Base-by-base conservation (phyloP, 1,284 basidiomycete genomes). In the Somion occarium region DNA sequence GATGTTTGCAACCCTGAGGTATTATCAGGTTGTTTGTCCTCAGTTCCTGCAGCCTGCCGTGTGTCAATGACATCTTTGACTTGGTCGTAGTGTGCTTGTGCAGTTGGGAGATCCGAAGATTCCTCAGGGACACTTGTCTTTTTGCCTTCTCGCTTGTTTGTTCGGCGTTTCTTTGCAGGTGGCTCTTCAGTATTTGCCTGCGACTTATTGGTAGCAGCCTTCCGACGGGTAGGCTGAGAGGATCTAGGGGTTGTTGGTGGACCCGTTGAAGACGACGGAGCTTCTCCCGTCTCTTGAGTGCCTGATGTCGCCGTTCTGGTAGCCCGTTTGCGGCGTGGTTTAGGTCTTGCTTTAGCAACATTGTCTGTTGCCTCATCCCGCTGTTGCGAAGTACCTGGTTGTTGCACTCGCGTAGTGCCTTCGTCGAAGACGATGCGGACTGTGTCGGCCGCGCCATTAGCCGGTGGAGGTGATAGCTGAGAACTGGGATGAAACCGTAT, bases 311-410 rank as follows among this genome's bases (percentile, higher is more conserved):
- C 26, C 13, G 27, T 24, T 18, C 43, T 22, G 4, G 25, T 24
- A 38, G 43, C 44, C 19, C 43, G 48, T 44, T 55, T 55, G 34
- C 44, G 50, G 37, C 50, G 47, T n/a, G 53, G 46, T 27, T 42
- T 26, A 27, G 53, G 53, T n/a, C 41, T 30, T 4, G 53, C 47
- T 46, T 39, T 22, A n/a, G 52, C 30, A n/a, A n/a, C n/a, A n/a
- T n/a, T n/a, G n/a, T n/a, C n/a, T n/a, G n/a, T n/a, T n/a, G n/a
- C n/a, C n/a, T n/a, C n/a, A n/a, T n/a, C n/a, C n/a, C n/a, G n/a
- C n/a, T n/a, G n/a, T n/a, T n/a, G n/a, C n/a, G n/a, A n/a, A n/a
- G n/a, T n/a, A n/a, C n/a, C n/a, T n/a, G n/a, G n/a, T n/a, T n/a
- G n/a, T n/a, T n/a, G n/a, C n/a, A n/a, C n/a, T n/a, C n/a, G n/a